Base-by-base conservation (phyloP, 2,329 filamentous ascomycete genomes). In the Trichoderma lentiforme region DNA sequence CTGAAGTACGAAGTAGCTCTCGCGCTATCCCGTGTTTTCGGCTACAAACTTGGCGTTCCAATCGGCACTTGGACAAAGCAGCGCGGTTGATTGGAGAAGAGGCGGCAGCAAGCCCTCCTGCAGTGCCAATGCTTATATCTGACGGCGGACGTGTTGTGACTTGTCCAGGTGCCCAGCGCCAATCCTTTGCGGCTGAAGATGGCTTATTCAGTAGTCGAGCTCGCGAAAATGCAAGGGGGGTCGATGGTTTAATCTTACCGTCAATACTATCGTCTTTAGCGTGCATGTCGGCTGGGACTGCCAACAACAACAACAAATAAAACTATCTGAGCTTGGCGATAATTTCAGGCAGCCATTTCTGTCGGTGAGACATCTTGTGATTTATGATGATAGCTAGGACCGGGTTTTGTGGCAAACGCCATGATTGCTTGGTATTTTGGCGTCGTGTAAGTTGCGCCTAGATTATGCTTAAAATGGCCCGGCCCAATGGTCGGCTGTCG, bases 101-200 rank as follows among this genome's bases (percentile, higher is more conserved):
- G 8, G 9, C 18, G 15, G 30, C 57, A n/a, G 36, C 30, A 70
- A 60, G 28, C 43, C 39, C 30, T 70, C 53, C n/a, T 70, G 53
- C 53, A 68, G 65, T 58, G n/a, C 24, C 65, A 57, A 36, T 67
- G 65, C 65, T 43, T 43, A 68, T 57, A 43, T 21, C 26, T 43
- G n/a, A 26, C 57, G 30, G 39, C 26, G 57, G 66, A 5, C 47
- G n/a, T 47, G 34, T 30, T 30, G n/a, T 24, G 47, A 53, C 21
- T 30, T 60, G 65, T 53, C 28, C 30, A 70, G 67, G 21, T 43
- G 39, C 39, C 39, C 18, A 43, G 39, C 24, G 56, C 30, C 30
- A 56, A 43, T 61, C 30, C 60, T 61, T 53, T 70, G 67, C 67
- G 67, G 67, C 67, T 70, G 67, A 70, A 62, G 39, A 53, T 61